These are phyloP conservation scores for Cochliopodium minus DNA, from an alignment of 208 protist species.

Conservation along the genomic window DNA sequence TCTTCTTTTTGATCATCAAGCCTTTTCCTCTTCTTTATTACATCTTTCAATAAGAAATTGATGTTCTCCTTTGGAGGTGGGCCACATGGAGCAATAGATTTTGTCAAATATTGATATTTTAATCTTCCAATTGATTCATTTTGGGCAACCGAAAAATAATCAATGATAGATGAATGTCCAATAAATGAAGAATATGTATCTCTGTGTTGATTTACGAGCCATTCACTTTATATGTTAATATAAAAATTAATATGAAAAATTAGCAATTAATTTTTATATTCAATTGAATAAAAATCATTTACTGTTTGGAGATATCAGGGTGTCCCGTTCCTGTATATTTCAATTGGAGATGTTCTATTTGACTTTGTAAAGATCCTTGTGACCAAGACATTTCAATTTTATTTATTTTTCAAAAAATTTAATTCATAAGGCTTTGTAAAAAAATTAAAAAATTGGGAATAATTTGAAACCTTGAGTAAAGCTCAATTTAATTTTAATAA, in stretches of 20 bases:
- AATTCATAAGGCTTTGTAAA: too few relatives aligned
- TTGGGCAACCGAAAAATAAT: constrained; percentile 36
- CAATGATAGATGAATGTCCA: constrained; percentile 29
- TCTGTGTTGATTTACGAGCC: constrained; percentile 37
- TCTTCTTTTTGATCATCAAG: too few relatives aligned
- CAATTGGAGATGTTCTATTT: constrained; percentile 41
- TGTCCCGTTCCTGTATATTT: constrained; percentile 50
- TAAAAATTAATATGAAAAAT: background rate
- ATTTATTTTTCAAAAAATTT: too few relatives aligned
- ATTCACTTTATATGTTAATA: constrained; percentile 26
- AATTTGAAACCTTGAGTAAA: too few relatives aligned
- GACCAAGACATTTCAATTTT: too few relatives aligned
- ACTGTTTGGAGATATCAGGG: constrained; percentile 40
- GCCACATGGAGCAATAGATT: constrained; percentile 8
- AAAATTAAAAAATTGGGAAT: too few relatives aligned
- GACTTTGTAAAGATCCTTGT: constrained; percentile 25
- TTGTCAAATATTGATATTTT: constrained; percentile 30
- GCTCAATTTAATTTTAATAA: too few relatives aligned
- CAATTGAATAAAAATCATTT: background rate
- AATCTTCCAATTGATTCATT: constrained; percentile 38
- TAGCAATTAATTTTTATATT: background rate
- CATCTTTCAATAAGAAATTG: too few relatives aligned
- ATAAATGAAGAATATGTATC: constrained; percentile 40
- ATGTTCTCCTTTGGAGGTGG: too few relatives aligned
- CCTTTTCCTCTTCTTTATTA: too few relatives aligned